Evolutionary conservation across 2,329 filamentous ascomycete species (phyloP).

Genomic region (Aureobasidium uvarum): DNA sequence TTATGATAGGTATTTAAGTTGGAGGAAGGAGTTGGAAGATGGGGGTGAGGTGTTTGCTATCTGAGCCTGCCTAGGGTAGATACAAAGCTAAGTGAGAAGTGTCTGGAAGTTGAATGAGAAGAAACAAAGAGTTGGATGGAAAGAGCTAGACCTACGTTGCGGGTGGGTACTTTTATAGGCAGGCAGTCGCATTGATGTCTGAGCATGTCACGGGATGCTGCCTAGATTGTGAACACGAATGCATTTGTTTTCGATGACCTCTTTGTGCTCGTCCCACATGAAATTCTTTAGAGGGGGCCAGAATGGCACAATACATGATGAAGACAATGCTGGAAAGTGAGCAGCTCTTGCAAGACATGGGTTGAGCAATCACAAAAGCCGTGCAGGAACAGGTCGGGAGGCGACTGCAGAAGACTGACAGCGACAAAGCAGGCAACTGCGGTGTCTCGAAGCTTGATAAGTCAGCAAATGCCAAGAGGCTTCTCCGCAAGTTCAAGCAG

Average conservation of each 20-base stretch:
- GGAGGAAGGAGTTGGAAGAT: neutral
- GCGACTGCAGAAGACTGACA: neutral
- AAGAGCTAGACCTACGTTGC: neutral
- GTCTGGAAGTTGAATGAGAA: neutral
- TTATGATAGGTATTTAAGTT: neutral
- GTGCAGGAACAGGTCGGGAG: neutral
- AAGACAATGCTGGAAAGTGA: neutral
- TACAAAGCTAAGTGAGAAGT: neutral
- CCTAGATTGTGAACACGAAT: neutral
- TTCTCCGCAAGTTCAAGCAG: neutral
- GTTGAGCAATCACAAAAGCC: neutral
- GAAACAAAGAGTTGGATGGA: neutral
- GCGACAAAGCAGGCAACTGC: neutral
- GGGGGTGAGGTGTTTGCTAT: neutral
- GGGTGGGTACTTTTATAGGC: neutral
- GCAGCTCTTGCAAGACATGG: neutral
- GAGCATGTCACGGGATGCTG: constrained; percentile 1
- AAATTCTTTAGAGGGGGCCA: no score
- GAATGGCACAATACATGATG: neutral
- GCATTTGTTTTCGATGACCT: neutral
- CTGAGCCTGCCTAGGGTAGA: neutral
- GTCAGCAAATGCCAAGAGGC: neutral
- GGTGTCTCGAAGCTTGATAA: neutral
- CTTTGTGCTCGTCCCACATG: no score
- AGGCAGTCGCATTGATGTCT: neutral